Percentiles rank a stretch among this genome's conserved stretches.
Evolutionary conservation across 2,329 filamentous ascomycete genomes (phyloP).

Genomic region (Bisporella sp.): DNA sequence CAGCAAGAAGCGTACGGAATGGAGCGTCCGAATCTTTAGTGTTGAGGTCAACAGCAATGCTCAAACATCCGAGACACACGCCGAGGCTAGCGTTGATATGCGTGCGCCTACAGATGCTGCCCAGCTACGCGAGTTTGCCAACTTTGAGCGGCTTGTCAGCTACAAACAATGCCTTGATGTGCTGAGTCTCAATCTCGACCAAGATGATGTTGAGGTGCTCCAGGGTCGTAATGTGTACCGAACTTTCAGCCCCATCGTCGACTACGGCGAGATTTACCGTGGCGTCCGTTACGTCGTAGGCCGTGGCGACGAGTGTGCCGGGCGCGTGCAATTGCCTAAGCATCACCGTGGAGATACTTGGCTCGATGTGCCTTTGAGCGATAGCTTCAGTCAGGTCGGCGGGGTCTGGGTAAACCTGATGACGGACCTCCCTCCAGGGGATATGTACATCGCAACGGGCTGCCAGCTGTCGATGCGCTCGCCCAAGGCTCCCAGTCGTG

Average conservation of each 20-base stretch:
- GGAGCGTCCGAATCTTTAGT: conserved; percentile 5
- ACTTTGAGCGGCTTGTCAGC: conserved; percentile 1
- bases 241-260: conserved; percentile 29
- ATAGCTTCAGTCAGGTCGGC: conserved; percentile 30
- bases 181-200: background rate
- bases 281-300: conserved; percentile 27
- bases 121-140: conserved; percentile 2
- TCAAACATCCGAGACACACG: conserved; percentile 1
- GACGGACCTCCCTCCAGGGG: conserved; percentile 25
- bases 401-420: conserved; percentile 33
- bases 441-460: too few species aligned
- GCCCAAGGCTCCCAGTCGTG: too few species aligned
- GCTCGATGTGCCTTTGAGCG: conserved; percentile 12
- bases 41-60: background rate
- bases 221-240: conserved; percentile 29
- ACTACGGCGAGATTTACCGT: conserved; percentile 27
- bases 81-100: conserved; percentile 1
- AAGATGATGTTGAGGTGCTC: conserved; percentile 5
- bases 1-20: background rate
- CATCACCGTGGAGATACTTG: conserved; percentile 10
- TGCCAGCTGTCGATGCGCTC: too few species aligned
- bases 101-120: background rate
- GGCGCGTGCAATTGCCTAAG: conserved; percentile 7
- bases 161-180: conserved; percentile 1
- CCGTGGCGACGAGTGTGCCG: conserved; percentile 25